A percentile compares a stretch with the other conserved stretches of the same genome.
Evolutionary conservation across 257 asterid genomes (phyloP).

Genomic region (Solanum lycopersicoides): DNA sequence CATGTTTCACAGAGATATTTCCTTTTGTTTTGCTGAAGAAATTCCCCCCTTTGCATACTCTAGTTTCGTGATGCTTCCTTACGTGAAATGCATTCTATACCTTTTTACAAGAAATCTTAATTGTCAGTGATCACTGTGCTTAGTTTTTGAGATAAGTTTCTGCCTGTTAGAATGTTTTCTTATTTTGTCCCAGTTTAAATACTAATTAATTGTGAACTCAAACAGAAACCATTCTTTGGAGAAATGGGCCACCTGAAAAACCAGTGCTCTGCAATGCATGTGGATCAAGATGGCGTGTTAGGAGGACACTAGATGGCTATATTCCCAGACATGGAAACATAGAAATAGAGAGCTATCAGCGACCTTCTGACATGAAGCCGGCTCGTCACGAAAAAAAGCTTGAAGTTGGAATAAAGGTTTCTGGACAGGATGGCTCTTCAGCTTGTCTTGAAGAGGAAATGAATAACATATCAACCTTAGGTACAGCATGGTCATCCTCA

Average conservation of each 20-base stretch:
- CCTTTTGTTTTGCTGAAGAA: background rate
- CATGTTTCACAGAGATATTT: background rate
- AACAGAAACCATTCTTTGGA: slow-evolving; percentile 12
- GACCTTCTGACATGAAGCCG: background rate
- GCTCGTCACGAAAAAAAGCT: background rate
- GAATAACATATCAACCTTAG: background rate
- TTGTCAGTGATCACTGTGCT: background rate
- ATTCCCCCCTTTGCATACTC: background rate
- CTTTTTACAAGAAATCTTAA: background rate
- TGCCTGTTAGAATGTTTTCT: background rate
- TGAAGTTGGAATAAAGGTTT: background rate
- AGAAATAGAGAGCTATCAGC: background rate
- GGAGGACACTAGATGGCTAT: slow-evolving; percentile 5
- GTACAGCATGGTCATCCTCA: background rate
- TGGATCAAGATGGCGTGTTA: slow-evolving; percentile 14
- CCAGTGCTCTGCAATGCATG: slow-evolving; percentile 25
- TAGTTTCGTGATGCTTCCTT: background rate
- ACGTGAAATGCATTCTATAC: background rate
- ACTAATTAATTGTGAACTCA: background rate
- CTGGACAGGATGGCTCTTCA: background rate
- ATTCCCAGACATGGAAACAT: slow-evolving; percentile 1
- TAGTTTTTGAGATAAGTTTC: background rate
- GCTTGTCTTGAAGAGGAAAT: background rate
- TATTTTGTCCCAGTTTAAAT: background rate
- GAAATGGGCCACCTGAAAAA: slow-evolving; percentile 14